Base-by-base conservation (phyloP, 1,139 yeast species). In the Yamadazyma triangularis region DNA sequence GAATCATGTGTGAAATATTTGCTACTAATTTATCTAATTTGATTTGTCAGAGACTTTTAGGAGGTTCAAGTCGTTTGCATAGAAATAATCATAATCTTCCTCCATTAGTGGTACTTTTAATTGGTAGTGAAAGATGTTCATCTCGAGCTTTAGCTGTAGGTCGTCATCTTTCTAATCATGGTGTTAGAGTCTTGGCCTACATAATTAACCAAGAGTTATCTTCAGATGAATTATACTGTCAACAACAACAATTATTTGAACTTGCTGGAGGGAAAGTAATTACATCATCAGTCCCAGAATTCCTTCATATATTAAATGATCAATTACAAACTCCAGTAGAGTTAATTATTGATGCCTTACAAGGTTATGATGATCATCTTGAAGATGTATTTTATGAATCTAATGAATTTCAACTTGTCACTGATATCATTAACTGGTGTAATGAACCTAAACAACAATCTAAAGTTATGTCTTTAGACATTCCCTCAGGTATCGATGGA, bases 401-500 rank as follows among this genome's bases (percentile, higher is more conserved):
- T 18, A 56, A 57, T 4, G 72, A 75, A n/a, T 44, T 48, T 7
- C 50, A 58, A n/a, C 47, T 82, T 15, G 69, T 85, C 18, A 58
- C 58, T 12, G 29, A 38, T 15, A 25, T 44, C 11, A 32, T 44
- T 3, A 18, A 25, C n/a, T 88, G 96, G 95, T 75, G 84, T 39
- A 82, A 83, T 41, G 62, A 61, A 29, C 71, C 71, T n/a, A 51
- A 51, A 10, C 64, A 61, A 24, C 60, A 60, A 27, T 60, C 70
- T 7, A 71, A 75, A 29, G 60, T 79, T 10, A 60, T 85, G 63
- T 82, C 95, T 0, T 54, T 88, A 16, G 95, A 87, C 47, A 74
- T 85, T 21, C 93, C 95, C 3, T 73, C 89, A 0, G 96, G 96
- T 6, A 65, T 84, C 25, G 95, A 87, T 48, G 82, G 93, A 8